phyloP scores from a whole-genome alignment of 1,284 basidiomycete genomes.

The Melanopsichium pennsylvanicum region DNA sequence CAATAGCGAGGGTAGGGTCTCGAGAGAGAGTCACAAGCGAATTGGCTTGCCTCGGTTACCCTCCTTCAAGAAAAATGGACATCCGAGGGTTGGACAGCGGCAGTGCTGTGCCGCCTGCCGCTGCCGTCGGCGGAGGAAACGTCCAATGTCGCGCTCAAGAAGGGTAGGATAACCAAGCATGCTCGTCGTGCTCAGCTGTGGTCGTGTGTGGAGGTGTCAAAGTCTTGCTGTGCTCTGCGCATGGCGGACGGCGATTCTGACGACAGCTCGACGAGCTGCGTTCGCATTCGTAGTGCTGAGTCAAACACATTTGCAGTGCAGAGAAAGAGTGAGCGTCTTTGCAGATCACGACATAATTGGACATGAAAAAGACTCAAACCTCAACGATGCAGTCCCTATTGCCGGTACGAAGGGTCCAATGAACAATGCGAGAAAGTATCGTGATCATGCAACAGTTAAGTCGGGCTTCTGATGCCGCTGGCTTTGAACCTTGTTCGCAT shows the following conservation, averaged over 20 bases:
- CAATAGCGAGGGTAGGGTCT: conserved; percentile 3
- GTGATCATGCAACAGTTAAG: too few species aligned
- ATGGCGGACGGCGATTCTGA: conserved; percentile 1
- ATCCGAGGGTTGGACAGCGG: conserved; percentile 7
- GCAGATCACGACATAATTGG: conserved; percentile 1
- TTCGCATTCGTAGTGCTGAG: too few species aligned
- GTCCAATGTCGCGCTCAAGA: neutral
- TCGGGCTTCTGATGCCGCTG: too few species aligned
- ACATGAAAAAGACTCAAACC: neutral
- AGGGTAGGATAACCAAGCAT: neutral
- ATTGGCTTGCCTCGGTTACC: conserved; percentile 3
- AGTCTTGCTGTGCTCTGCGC: neutral
- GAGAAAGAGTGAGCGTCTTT: too few species aligned
- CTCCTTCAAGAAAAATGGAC: neutral
- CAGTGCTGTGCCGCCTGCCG: conserved; percentile 13
- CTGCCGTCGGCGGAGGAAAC: conserved; percentile 11
- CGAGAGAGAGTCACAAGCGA: conserved; percentile 3
- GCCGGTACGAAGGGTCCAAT: neutral
- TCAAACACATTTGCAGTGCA: neutral
- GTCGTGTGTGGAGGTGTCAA: neutral
- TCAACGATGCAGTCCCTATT: neutral
- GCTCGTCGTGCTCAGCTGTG: neutral
- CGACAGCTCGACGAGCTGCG: neutral
- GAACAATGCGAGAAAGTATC: too few species aligned
- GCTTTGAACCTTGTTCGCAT: conserved; percentile 9